Conservation (phyloP, 352 stramenopile genomes). For the Phytophthora fragariae region DNA sequence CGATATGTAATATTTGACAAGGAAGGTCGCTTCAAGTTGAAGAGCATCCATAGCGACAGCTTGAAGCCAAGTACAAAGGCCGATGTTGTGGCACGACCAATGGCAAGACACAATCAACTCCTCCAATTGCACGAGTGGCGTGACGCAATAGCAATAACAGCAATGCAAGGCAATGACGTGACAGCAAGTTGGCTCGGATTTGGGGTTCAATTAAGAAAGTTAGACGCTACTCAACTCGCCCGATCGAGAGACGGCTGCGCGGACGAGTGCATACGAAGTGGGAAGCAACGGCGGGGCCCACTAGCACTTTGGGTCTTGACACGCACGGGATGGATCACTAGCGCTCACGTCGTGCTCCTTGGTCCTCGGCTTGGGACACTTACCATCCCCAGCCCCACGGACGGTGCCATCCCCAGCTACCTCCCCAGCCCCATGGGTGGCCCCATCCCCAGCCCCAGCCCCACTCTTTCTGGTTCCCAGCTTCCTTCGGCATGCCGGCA, state of each 20-base stretch:
- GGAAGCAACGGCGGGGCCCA: no score
- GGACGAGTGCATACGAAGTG: neutral
- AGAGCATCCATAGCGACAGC: no score
- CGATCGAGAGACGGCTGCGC: neutral
- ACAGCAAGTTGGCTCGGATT: neutral
- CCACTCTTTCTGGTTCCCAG: slow-evolving; percentile 21
- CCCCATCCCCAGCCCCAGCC: slow-evolving; percentile 20
- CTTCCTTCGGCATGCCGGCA: slow-evolving; percentile 12
- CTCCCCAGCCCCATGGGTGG: neutral
- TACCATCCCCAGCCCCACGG: slow-evolving; percentile 19
- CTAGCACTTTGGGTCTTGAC: no score
- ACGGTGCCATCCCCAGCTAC: slow-evolving; percentile 10
- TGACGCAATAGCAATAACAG: neutral
- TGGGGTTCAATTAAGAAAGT: neutral
- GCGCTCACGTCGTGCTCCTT: neutral
- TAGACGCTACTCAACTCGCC: neutral
- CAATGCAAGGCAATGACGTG: neutral
- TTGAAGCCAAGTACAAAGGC: no score
- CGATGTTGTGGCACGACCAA: no score
- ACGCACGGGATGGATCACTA: no score
- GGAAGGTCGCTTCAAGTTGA: neutral
- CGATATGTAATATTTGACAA: no score
- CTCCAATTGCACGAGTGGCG: no score
- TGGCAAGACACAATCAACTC: no score
- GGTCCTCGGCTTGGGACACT: neutral